Percentiles rank a stretch among this genome's conserved stretches.
Evolutionary conservation across 257 asterid species (phyloP).

Genomic region (Nicotiana paniculata): DNA sequence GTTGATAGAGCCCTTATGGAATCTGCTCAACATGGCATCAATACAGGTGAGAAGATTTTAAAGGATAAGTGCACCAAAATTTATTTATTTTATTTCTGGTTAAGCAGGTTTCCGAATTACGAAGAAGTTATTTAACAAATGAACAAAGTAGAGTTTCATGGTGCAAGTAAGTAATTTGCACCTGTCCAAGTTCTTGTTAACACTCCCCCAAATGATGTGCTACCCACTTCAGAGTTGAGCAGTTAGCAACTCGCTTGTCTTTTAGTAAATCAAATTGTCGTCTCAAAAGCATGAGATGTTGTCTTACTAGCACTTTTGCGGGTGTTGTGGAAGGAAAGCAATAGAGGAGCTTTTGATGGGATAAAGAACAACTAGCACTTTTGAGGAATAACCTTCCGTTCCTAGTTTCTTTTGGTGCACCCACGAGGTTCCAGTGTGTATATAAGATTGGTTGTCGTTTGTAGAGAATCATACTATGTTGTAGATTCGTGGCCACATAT

Average conservation of each 20-base stretch:
- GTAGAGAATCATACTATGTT: background rate
- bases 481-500: background rate
- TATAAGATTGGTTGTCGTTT: background rate
- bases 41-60: conserved; percentile 41
- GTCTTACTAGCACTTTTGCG: background rate
- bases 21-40: conserved; percentile 51
- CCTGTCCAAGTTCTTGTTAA: background rate
- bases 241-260: background rate
- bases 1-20: conserved; percentile 75
- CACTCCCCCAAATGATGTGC: too few species aligned
- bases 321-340: background rate
- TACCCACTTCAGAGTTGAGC: too few species aligned
- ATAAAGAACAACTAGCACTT: background rate
- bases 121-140: background rate
- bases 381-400: background rate
- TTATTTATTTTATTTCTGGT: background rate
- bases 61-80: background rate
- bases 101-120: background rate
- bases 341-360: background rate
- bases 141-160: conserved; percentile 1
- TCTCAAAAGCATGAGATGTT: background rate
- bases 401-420: background rate
- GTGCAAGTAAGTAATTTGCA: background rate
- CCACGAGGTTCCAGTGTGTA: background rate
- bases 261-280: background rate